Evolutionary conservation across 176 grass and related monocot genomes (phyloP).

Genomic region (Eleusine coracana): DNA sequence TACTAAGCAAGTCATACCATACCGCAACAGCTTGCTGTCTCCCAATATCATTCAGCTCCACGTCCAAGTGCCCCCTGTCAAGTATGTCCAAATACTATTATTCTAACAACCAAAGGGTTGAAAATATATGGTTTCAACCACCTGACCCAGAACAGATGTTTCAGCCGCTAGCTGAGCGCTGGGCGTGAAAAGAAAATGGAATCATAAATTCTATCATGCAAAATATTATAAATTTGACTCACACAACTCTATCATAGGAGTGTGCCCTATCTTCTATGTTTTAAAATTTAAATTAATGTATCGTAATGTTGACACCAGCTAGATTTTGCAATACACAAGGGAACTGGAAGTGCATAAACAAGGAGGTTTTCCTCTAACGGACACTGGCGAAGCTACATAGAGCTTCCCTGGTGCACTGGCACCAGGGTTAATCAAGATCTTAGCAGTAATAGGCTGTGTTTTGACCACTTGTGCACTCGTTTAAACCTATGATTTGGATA

Average conservation of each 20-base stretch:
- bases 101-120: not conserved
- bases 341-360: conserved; percentile 15
- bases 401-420: too few species aligned
- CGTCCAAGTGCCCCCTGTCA: conserved; percentile 64
- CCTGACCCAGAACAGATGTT: not conserved
- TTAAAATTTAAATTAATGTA: not conserved
- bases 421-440: too few species aligned
- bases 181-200: not conserved
- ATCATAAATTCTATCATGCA: not conserved
- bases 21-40: conserved; percentile 79
- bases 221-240: not conserved
- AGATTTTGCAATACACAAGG: not conserved
- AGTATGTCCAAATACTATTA: not conserved
- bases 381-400: not conserved
- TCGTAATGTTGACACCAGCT: not conserved
- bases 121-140: not conserved
- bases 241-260: not conserved
- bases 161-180: not conserved
- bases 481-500: too few species aligned
- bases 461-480: too few species aligned
- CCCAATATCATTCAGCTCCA: conserved; percentile 84
- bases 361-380: not conserved
- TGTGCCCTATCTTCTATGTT: not conserved
- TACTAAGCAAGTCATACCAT: conserved; percentile 43
- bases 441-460: too few species aligned